Evolutionary conservation across 495 filamentous ascomycete species (phyloP), one percentile per base, ranked within the genome.

Genomic region (Parachaetomium inaequale): DNA sequence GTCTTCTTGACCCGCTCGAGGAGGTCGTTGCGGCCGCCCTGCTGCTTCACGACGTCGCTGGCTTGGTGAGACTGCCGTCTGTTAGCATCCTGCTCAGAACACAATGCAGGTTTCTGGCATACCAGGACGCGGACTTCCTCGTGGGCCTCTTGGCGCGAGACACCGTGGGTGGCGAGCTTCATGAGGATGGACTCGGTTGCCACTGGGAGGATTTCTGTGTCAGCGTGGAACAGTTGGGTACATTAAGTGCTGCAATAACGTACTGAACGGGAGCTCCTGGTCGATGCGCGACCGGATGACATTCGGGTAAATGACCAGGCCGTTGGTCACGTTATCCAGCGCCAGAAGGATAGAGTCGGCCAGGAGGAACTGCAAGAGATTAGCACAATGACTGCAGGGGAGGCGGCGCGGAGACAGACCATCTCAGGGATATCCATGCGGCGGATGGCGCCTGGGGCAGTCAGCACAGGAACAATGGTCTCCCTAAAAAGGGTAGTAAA

Each of bases 111-210:
- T 46, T 12, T 6, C 4, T 11, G 8, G 43, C 66, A 32, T 68
- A 68, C 66, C 61, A 97, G 81, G 15, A 96, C 89, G 59, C 89
- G 85, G 76, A 98, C 92, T 70, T 91, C 79, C 78, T 98, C 94
- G 73, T 98, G 95, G 4, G 94, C 88, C 26, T 96, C 89, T 72
- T 98, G 94, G 54, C 95, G 81, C 43, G 85, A 90, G 15, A 81
- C 82, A 31, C 92, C 92, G 65, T 88, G 82, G 62, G 82, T 81
- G 42, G 90, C 86, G 53, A 94, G 82, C 69, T 85, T 85, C 92
- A 96, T 96, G 74, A 98, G 91, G 68, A 97, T 88, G 75, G 88
- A 81, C 72, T 87, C 90, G 65, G 90, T 93, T 6, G 87, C 85
- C 89, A 94, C 63, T 65, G 45, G n/a, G 12, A 47, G 7, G 54